Percentiles rank a stretch among this genome's conserved stretches.
Conservation (phyloP, 495 filamentous ascomycete genomes). For the Aspergillus diversus region DNA sequence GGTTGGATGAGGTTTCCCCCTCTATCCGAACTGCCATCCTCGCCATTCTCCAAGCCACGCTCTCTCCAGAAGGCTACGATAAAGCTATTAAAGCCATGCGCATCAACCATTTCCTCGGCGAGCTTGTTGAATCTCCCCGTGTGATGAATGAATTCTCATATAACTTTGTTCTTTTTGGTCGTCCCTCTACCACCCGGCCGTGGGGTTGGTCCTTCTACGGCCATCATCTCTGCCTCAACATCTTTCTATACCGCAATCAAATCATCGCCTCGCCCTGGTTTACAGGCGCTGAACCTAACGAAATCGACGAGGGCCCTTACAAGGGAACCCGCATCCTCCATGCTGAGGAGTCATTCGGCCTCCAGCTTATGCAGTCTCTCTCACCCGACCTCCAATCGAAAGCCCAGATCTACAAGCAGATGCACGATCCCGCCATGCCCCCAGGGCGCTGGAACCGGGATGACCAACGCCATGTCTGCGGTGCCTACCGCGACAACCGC, state of each 20-base stretch:
- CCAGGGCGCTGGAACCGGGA: conserved; percentile 73
- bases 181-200: conserved; percentile 52
- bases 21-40: conserved; percentile 52
- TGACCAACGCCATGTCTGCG: conserved; percentile 73
- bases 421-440: conserved; percentile 66
- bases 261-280: conserved; percentile 72
- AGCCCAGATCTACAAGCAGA: conserved; percentile 58
- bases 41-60: conserved; percentile 55
- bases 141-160: conserved; percentile 77
- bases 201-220: conserved; percentile 81
- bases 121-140: conserved; percentile 59
- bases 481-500: conserved; percentile 76
- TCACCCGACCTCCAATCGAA: conserved; percentile 44
- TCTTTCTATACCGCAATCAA: conserved; percentile 63
- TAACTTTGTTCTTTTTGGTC: conserved; percentile 69
- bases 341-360: conserved; percentile 63
- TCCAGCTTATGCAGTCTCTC: conserved; percentile 70
- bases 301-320: conserved; percentile 66
- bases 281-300: conserved; percentile 75
- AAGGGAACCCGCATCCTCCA: conserved; percentile 65
- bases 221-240: conserved; percentile 72
- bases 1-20: conserved; percentile 60
- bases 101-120: conserved; percentile 78
- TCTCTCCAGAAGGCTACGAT: conserved; percentile 70
- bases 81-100: conserved; percentile 72